A percentile compares a stretch with the other conserved stretches of the same genome.
Conservation (phyloP, 169 alveolate species). For the Plasmodium ovale region DNA sequence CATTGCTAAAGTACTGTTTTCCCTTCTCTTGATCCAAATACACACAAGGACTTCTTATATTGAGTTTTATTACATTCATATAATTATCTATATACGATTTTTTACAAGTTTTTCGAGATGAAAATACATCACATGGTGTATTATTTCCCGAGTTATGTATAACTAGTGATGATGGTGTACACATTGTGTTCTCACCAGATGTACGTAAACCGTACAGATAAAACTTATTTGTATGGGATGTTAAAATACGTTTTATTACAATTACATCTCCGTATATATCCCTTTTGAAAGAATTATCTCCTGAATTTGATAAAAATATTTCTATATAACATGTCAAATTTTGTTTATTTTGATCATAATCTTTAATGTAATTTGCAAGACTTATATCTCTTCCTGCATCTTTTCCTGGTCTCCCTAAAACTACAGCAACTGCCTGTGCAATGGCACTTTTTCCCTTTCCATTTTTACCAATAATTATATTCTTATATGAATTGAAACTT, state of each 20-base stretch:
- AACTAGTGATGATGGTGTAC: slow-evolving; percentile 15
- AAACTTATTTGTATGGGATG: slow-evolving; percentile 63
- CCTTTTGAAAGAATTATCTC: slow-evolving; percentile 51
- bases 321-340: slow-evolving; percentile 24
- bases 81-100: slow-evolving; percentile 64
- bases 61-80: slow-evolving; percentile 7
- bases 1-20: slow-evolving; percentile 81
- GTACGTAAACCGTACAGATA: slow-evolving; percentile 55
- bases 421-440: slow-evolving; percentile 87
- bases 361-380: slow-evolving; percentile 82
- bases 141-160: slow-evolving; percentile 50
- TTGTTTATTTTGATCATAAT: slow-evolving; percentile 84
- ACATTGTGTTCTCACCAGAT: slow-evolving; percentile 7
- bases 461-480: slow-evolving; percentile 85
- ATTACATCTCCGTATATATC: slow-evolving; percentile 50
- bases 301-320: slow-evolving; percentile 60
- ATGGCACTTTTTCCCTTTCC: slow-evolving; percentile 90
- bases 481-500: slow-evolving; percentile 80
- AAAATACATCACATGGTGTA: slow-evolving; percentile 12
- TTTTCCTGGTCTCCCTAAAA: slow-evolving; percentile 85
- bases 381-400: slow-evolving; percentile 84
- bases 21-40: slow-evolving; percentile 88
- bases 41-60: slow-evolving; percentile 84
- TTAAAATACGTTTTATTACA: slow-evolving; percentile 24
- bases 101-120: slow-evolving; percentile 14